Percentiles rank a stretch among this genome's conserved stretches.
Conservation (phyloP, 371 early-diverging fungal genomes). For the Lichtheimia ramosa region DNA sequence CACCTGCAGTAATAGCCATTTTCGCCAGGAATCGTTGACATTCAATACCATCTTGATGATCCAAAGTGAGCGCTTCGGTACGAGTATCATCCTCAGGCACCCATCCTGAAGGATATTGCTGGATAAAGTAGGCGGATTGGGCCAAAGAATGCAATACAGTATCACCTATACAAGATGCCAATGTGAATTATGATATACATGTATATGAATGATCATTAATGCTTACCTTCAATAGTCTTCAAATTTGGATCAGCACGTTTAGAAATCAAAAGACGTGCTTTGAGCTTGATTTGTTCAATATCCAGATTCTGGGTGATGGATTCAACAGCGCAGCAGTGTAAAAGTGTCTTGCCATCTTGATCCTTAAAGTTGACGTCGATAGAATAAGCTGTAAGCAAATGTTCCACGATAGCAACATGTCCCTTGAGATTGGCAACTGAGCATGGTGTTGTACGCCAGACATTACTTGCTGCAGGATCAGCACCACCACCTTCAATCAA, state of each 20-base stretch:
- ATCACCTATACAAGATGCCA: constrained; percentile 18
- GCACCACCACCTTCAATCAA: constrained; percentile 47
- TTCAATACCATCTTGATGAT: constrained; percentile 33
- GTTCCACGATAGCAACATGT: constrained; percentile 45
- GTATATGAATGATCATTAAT: background rate
- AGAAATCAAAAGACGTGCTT: constrained; percentile 33
- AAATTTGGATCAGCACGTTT: constrained; percentile 45
- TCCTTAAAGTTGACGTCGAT: constrained; percentile 54
- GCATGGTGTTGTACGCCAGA: constrained; percentile 61
- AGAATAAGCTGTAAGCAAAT: constrained; percentile 37
- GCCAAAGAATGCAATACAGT: constrained; percentile 51
- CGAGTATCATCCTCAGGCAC: background rate
- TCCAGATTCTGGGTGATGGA: constrained; percentile 26
- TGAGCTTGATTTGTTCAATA: constrained; percentile 28
- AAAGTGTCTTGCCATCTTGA: constrained; percentile 46
- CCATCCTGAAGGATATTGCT: constrained; percentile 18
- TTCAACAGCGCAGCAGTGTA: constrained; percentile 43
- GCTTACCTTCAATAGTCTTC: constrained; percentile 38
- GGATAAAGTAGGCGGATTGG: constrained; percentile 11
- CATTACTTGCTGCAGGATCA: constrained; percentile 41
- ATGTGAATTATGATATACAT: background rate
- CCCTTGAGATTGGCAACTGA: constrained; percentile 64
- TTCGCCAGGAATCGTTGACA: constrained; percentile 26
- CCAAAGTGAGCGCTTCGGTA: constrained; percentile 14
- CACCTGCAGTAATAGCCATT: constrained; percentile 26